phyloP scores from a whole-genome alignment of 768 basidiomycete genomes.

The Tricholoma furcatifolium region DNA sequence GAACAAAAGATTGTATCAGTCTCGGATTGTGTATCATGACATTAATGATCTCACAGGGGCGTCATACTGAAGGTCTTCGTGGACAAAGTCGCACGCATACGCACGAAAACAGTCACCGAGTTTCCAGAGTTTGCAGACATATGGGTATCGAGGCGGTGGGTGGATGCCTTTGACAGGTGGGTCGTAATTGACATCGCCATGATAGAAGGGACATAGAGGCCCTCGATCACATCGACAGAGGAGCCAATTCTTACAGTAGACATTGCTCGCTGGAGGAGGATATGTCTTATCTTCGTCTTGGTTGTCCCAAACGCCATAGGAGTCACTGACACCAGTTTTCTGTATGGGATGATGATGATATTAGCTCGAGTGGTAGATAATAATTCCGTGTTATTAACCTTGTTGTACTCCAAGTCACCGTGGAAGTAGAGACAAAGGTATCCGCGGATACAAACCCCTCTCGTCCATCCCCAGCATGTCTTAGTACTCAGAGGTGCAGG shows the following conservation, averaged over 20 bases:
- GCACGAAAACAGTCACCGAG: slow-evolving; percentile 3
- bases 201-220: slow-evolving; percentile 9
- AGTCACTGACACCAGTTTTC: neutral
- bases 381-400: neutral
- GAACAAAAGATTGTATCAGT: neutral
- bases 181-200: slow-evolving; percentile 16
- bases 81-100: slow-evolving; percentile 12
- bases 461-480: neutral
- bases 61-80: slow-evolving; percentile 15
- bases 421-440: slow-evolving; percentile 7
- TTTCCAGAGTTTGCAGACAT: slow-evolving; percentile 5
- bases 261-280: slow-evolving; percentile 8
- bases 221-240: slow-evolving; percentile 12
- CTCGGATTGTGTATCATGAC: neutral
- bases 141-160: slow-evolving; percentile 12
- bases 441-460: neutral
- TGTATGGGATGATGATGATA: neutral
- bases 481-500: neutral
- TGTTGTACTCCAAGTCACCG: slow-evolving; percentile 6
- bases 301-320: slow-evolving; percentile 3
- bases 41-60: neutral
- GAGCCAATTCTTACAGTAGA: slow-evolving; percentile 14
- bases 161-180: slow-evolving; percentile 16
- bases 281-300: neutral
- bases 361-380: neutral